phyloP scores from a whole-genome alignment of 1,284 basidiomycete genomes.

The Porodaedalea pini region DNA sequence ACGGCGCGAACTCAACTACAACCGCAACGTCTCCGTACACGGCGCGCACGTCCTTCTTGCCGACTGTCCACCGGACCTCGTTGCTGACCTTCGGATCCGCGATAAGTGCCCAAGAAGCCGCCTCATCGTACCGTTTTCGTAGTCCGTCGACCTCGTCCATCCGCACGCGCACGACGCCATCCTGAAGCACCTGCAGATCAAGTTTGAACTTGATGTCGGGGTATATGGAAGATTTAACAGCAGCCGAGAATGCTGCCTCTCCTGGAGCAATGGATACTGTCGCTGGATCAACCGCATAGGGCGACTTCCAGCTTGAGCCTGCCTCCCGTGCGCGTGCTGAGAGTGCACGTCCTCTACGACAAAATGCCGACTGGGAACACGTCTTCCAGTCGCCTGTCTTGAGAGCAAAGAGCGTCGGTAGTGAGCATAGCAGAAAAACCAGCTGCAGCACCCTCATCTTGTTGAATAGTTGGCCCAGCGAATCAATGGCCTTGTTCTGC shows the following conservation, averaged over 20 bases:
- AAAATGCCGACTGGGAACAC: slow-evolving; percentile 87
- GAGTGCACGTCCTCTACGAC: slow-evolving; percentile 81
- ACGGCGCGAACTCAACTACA: slow-evolving; percentile 67
- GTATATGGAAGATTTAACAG: slow-evolving; percentile 75
- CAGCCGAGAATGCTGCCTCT: slow-evolving; percentile 64
- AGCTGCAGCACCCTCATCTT: slow-evolving; percentile 5
- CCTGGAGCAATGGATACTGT: slow-evolving; percentile 48
- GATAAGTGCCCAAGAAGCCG: slow-evolving; percentile 81
- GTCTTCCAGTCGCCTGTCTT: slow-evolving; percentile 87
- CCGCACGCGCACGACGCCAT: slow-evolving; percentile 80
- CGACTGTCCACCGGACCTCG: slow-evolving; percentile 57
- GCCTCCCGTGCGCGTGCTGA: slow-evolving; percentile 62
- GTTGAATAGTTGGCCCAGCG: background rate
- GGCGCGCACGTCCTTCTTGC: slow-evolving; percentile 58
- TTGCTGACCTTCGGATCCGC: slow-evolving; percentile 60
- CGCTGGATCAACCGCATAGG: slow-evolving; percentile 70
- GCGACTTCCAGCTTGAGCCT: slow-evolving; percentile 67
- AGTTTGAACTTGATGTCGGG: slow-evolving; percentile 79
- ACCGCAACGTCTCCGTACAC: slow-evolving; percentile 64
- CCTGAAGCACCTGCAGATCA: slow-evolving; percentile 76
- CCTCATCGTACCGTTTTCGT: slow-evolving; percentile 83
- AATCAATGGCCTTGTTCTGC: background rate
- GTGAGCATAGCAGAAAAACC: slow-evolving; percentile 30
- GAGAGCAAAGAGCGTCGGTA: slow-evolving; percentile 45
- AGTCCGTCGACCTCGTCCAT: slow-evolving; percentile 83